These are phyloP conservation scores for Thuja plicata DNA, from an alignment of 83 land plant genomes.

Conservation along the genomic window DNA sequence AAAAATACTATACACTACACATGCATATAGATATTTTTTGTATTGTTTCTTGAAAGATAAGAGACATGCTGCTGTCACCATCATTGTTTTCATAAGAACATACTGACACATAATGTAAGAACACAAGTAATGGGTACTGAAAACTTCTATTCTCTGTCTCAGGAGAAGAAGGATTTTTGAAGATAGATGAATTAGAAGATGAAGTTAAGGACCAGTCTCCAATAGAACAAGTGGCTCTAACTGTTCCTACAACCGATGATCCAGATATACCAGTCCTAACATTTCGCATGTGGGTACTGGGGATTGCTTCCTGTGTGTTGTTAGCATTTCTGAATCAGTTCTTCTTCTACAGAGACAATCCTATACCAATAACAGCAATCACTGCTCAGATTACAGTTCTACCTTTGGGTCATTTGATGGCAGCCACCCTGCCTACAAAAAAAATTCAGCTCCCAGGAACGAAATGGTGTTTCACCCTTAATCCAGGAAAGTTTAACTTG, in stretches of 20 bases:
- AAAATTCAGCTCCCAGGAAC: conserved; percentile 19
- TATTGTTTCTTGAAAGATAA: too few relatives aligned
- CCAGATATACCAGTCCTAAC: conserved; percentile 49
- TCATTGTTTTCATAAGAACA: too few relatives aligned
- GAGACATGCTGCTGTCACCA: too few relatives aligned
- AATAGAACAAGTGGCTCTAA: conserved; percentile 49
- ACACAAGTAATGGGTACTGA: too few relatives aligned
- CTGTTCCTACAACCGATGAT: conserved; percentile 65
- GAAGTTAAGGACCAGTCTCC: conserved; percentile 22
- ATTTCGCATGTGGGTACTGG: conserved; percentile 73
- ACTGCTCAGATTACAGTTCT: conserved; percentile 42
- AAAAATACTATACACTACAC: too few relatives aligned
- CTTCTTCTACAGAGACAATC: conserved; percentile 42
- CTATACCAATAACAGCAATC: conserved; percentile 21
- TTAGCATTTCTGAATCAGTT: conserved; percentile 70
- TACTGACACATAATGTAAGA: too few relatives aligned
- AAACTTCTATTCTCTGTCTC: too few relatives aligned
- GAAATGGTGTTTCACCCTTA: conserved; percentile 36
- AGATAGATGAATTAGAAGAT: neutral
- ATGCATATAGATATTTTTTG: too few relatives aligned
- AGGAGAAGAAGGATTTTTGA: neutral
- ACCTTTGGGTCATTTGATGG: conserved; percentile 56
- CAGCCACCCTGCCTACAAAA: conserved; percentile 33
- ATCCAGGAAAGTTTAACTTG: conserved; percentile 75
- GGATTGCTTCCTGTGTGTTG: conserved; percentile 40